phyloP scores from a whole-genome alignment of 495 filamentous ascomycete species.

The Xylaria acuta region DNA sequence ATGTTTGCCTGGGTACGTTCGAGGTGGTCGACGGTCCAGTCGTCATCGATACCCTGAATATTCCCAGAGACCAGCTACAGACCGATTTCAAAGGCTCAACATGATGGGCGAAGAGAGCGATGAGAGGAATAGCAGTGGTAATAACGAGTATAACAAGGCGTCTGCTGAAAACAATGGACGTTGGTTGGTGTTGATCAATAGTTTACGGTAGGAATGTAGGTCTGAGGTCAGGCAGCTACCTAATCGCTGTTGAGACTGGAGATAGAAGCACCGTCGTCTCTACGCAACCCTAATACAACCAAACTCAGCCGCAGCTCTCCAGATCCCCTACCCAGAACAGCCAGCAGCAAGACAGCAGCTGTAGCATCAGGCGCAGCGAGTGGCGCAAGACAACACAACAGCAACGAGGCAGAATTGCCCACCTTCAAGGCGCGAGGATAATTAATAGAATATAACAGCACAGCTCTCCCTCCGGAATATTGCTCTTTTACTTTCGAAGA shows the following conservation, averaged over 20 bases:
- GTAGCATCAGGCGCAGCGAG: background rate
- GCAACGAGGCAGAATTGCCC: slow-evolving; percentile 18
- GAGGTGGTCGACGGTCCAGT: background rate
- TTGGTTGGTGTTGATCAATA: slow-evolving; percentile 5
- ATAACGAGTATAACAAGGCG: background rate
- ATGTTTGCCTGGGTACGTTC: background rate
- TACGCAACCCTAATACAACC: slow-evolving; percentile 1
- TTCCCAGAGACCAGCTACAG: slow-evolving; percentile 16
- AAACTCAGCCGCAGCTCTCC: slow-evolving; percentile 10
- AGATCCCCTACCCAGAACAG: background rate
- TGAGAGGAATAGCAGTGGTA: background rate
- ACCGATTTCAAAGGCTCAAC: slow-evolving; percentile 17
- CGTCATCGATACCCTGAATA: slow-evolving; percentile 4
- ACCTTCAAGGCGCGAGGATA: background rate
- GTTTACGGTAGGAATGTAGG: slow-evolving; percentile 14
- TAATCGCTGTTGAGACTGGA: slow-evolving; percentile 10
- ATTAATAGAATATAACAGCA: slow-evolving; percentile 14
- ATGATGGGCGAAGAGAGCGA: slow-evolving; percentile 12
- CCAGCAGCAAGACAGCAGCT: slow-evolving; percentile 16
- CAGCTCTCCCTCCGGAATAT: background rate
- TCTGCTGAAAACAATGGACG: slow-evolving; percentile 2
- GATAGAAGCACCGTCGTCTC: slow-evolving; percentile 12
- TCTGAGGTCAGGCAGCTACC: slow-evolving; percentile 8
- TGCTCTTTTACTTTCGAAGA: slow-evolving; percentile 1
- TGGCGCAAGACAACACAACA: slow-evolving; percentile 8